Evolutionary conservation across 306 rosid species (phyloP).

Genomic region (Cucumis melo): DNA sequence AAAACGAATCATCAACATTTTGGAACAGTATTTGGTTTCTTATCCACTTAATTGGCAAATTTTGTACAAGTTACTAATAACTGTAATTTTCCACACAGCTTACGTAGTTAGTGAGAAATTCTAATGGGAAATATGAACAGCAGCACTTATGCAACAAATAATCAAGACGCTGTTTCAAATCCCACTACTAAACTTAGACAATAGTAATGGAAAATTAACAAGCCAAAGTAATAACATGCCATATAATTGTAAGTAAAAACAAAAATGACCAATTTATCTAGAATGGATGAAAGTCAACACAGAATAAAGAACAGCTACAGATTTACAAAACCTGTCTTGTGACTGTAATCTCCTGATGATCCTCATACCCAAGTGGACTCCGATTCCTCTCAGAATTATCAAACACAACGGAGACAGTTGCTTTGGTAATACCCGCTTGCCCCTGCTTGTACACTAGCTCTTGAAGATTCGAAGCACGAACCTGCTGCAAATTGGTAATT

Average conservation of each 20-base stretch:
- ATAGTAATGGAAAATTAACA: not conserved
- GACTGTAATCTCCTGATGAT: constrained; percentile 66
- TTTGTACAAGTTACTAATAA: not conserved
- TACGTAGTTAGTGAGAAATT: not conserved
- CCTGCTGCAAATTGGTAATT: constrained; percentile 85
- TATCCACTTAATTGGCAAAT: no score
- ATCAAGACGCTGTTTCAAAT: not conserved
- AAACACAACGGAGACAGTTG: constrained; percentile 75
- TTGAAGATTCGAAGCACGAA: constrained; percentile 86
- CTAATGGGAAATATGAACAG: not conserved
- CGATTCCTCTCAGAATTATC: constrained; percentile 58
- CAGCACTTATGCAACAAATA: not conserved
- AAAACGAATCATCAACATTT: no score
- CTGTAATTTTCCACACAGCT: not conserved
- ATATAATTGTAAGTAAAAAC: not conserved
- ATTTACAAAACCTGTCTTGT: constrained; percentile 62
- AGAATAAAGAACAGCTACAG: not conserved
- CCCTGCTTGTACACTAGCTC: constrained; percentile 97
- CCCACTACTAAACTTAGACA: not conserved
- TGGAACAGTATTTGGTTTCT: no score
- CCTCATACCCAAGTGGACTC: constrained; percentile 84
- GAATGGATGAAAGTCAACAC: not conserved
- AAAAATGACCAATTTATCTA: not conserved
- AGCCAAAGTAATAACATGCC: not conserved
- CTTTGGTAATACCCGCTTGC: constrained; percentile 95